Conservation (phyloP, 768 basidiomycete genomes). For the Mycena capillaripes region DNA sequence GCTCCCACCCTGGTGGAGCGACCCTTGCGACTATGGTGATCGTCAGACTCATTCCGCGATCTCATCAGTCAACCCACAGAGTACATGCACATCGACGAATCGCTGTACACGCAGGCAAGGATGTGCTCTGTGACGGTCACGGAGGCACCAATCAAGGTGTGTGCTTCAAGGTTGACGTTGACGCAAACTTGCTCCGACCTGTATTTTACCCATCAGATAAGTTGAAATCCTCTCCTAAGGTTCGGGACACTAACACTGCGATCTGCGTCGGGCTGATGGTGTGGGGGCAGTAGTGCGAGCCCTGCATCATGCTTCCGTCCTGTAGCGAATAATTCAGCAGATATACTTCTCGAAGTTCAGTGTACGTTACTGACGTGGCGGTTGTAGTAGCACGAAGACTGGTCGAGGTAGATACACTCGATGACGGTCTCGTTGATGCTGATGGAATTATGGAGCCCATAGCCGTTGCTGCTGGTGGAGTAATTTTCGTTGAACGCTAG, state of each 20-base stretch:
- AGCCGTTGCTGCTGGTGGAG: neutral
- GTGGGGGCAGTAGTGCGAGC: neutral
- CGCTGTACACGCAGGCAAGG: neutral
- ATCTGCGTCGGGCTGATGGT: neutral
- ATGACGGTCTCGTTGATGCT: slow-evolving; percentile 3
- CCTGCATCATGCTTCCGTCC: slow-evolving; percentile 2
- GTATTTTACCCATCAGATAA: neutral
- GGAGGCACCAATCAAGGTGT: neutral
- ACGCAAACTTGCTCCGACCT: neutral
- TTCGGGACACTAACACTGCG: neutral
- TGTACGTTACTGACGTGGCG: neutral
- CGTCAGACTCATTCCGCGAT: no score
- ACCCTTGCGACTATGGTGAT: neutral
- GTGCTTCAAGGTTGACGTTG: neutral
- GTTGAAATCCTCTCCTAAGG: no score
- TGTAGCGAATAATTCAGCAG: neutral
- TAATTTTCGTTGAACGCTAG: slow-evolving; percentile 10
- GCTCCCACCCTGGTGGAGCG: neutral
- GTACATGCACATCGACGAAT: neutral
- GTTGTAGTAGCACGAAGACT: neutral
- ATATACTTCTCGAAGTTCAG: neutral
- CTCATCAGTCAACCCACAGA: neutral
- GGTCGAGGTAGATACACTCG: slow-evolving; percentile 3
- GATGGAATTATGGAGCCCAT: neutral
- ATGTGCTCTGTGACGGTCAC: neutral